Evolutionary conservation across 2,329 filamentous ascomycete genomes (phyloP).

Genomic region (Alternaria sp.): DNA sequence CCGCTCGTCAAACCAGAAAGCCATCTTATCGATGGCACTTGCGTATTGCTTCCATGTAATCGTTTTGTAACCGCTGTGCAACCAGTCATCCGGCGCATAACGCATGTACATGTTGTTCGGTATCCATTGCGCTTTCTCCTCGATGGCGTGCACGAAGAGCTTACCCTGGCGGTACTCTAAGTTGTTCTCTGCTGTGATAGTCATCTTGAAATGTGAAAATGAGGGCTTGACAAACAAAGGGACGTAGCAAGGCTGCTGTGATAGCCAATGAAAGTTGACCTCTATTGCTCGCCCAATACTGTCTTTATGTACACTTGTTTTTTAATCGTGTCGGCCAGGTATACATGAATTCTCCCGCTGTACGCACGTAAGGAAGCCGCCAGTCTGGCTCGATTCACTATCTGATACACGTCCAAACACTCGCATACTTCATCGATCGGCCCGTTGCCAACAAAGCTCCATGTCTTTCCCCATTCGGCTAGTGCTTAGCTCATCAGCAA

Average conservation of each 20-base stretch:
- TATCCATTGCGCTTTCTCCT: constrained; percentile 21
- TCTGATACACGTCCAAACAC: background rate
- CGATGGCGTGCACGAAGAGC: constrained; percentile 18
- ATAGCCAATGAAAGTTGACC: background rate
- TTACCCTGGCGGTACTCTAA: background rate
- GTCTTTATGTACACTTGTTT: background rate
- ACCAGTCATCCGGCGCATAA: constrained; percentile 5
- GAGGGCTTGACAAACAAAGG: background rate
- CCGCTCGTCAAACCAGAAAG: constrained; percentile 24
- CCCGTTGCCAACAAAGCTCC: background rate
- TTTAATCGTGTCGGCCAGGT: background rate
- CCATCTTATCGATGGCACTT: constrained; percentile 20
- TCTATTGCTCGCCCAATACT: background rate
- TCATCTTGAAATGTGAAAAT: background rate
- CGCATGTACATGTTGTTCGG: constrained; percentile 19
- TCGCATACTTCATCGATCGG: background rate
- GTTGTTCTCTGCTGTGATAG: background rate
- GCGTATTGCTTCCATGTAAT: background rate
- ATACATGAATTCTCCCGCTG: background rate
- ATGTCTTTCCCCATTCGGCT: background rate
- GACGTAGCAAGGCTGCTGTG: background rate
- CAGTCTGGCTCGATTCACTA: background rate
- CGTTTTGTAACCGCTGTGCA: background rate
- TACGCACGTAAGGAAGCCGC: background rate
- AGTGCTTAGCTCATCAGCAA: background rate